Evolutionary conservation across 768 basidiomycete genomes (phyloP), one percentile per base, ranked within the genome.

Genomic region (Dioszegia aurantiaca): DNA sequence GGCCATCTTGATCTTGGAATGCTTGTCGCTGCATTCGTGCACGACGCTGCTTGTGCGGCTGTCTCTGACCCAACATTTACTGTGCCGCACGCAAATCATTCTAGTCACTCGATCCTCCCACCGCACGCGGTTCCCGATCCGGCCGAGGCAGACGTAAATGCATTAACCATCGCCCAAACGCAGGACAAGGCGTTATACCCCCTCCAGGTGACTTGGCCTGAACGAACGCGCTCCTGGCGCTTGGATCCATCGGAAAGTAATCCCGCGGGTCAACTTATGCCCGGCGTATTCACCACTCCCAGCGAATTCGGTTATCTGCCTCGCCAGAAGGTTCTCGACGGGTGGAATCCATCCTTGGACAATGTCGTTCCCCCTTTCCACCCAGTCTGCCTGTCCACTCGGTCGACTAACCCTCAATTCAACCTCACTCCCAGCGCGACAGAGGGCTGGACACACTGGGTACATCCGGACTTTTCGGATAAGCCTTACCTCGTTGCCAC

Each of bases 1-100:
- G 73, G 75, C 0, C 75, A 76, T 55, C 66, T 65, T 4, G 75
- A 76, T 53, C 59, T 76, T 12, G 67, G 65, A 1, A 73, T 65
- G 58, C 62, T 76, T 21, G 63, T 70, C 17, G 68, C 67, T 1
- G 62, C 65, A 16, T 59, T 76, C 11, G 42, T 74, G 21, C 57
- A 63, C 23, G 75, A 76, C 44, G 68, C 63, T 11, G 55, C 70
- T 0, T 76, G 75, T 48, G 44, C 56, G 9, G 67, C 73, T 63
- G 36, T 72, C 1, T 39, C 63, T 21, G 66, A 69, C 16, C 41
- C 47, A 9, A 45, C 58, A 4, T 67, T 72, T 41, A 4, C 4
- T 40, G 67, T 71, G 19, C 17, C 12, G 17, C 11, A 9, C 30
- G 23, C 10, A 14, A 17, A 23, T 12, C 26, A 61, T 19, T 44